Evolutionary conservation across 306 rosid genomes (phyloP), one percentile per base, ranked within the genome.

Genomic region (Dryas alaskensis): DNA sequence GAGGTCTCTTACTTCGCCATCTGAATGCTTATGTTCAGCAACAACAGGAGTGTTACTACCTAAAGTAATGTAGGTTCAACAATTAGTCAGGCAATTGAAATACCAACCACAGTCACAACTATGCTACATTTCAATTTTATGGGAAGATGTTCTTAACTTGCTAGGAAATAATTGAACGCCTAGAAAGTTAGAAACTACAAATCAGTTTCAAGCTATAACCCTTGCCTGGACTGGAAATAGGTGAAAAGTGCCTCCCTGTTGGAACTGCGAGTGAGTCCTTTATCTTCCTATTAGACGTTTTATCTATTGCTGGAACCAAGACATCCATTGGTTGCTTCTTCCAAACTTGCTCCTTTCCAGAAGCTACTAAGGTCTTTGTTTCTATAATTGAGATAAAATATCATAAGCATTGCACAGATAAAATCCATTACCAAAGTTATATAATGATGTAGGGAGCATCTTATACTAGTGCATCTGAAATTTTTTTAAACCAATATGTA

Each of bases 1-100:
- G 48, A 60, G 72, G 7, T 69, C 70, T 47, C 72, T 66, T 70
- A 74, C 82, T 76, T 74, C 82, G 73, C 13, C 55, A 79, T 63
- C 57, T 44, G 80, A 73, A 57, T 45, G 40, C 27, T 65, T 63
- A 49, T 43, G 27, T 47, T 83, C 78, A 72, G 63, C 77, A 58
- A 17, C 71, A 58, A 17, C 71, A 73, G 17, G 8, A 9, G 16
- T 25, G 45, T 50, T 62, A 59, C 77, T 75, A 61, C 84, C 92
- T 88, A 60, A 31, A 73, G 4, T 52, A 62, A 73, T 51, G 47
- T 17, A 68, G 43, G 66, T 22, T 60, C 58, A 19, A 31, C 60
- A 55, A 11, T 71, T 58, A 80, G 67, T 53, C 60, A 61, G 70
- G 51, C 4, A 72, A 66, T n/a, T 37, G 61, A 12, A 43, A 54